Evolutionary conservation across 1,139 yeast species (phyloP).

Genomic region (Zygosaccharomyces pseudobailii): DNA sequence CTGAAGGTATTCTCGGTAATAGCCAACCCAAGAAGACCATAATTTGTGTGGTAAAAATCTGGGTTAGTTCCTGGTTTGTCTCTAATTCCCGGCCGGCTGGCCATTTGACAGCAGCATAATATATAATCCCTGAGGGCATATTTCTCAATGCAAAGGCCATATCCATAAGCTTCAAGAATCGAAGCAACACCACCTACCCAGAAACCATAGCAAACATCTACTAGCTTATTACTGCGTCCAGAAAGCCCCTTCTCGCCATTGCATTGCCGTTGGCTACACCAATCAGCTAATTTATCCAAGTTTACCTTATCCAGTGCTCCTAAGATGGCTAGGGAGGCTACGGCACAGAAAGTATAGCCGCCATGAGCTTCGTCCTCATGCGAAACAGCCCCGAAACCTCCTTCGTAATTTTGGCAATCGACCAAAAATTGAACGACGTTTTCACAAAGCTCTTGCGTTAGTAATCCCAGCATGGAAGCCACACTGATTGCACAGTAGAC

Average conservation of each 20-base stretch:
- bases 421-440: slow-evolving; percentile 59
- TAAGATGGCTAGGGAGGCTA: slow-evolving; percentile 57
- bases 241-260: slow-evolving; percentile 76
- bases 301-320: slow-evolving; percentile 35
- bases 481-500: slow-evolving; percentile 78
- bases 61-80: slow-evolving; percentile 84
- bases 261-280: slow-evolving; percentile 71
- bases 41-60: slow-evolving; percentile 90
- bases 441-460: slow-evolving; percentile 55
- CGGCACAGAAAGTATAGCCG: slow-evolving; percentile 89
- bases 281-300: slow-evolving; percentile 44
- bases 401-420: slow-evolving; percentile 84
- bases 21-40: slow-evolving; percentile 72
- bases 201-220: slow-evolving; percentile 93
- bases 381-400: slow-evolving; percentile 87
- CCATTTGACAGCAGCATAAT: slow-evolving; percentile 68
- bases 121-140: slow-evolving; percentile 61
- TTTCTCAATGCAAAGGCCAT: slow-evolving; percentile 43
- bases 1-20: slow-evolving; percentile 54
- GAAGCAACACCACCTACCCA: slow-evolving; percentile 91
- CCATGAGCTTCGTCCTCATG: slow-evolving; percentile 86
- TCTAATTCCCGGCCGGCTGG: slow-evolving; percentile 61
- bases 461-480: slow-evolving; percentile 59
- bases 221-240: slow-evolving; percentile 89
- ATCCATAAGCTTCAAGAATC: slow-evolving; percentile 37